Conservation (phyloP, 352 stramenopile genomes). For the Pythium aphanidermatum region DNA sequence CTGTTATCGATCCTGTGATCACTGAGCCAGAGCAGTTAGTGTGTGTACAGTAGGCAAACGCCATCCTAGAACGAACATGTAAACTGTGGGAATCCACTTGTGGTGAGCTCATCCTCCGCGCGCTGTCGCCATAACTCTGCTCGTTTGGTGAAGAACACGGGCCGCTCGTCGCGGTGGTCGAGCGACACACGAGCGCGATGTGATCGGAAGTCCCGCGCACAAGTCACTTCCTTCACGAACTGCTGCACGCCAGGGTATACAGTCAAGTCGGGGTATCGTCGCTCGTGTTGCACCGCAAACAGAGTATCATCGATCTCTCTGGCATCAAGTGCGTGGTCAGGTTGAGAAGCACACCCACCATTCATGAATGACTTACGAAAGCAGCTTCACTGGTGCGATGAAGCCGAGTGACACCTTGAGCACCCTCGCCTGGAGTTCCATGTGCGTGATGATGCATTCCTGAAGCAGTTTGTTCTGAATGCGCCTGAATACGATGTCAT, state of each 20-base stretch:
- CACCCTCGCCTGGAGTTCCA: slow-evolving; percentile 42
- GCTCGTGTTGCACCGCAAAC: slow-evolving; percentile 56
- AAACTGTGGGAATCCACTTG: slow-evolving; percentile 12
- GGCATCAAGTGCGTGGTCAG: neutral
- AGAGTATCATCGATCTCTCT: slow-evolving; percentile 80
- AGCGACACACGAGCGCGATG: slow-evolving; percentile 22
- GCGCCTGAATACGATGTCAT: slow-evolving; percentile 54
- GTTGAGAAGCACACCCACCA: too few relatives aligned
- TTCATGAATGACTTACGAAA: slow-evolving; percentile 56
- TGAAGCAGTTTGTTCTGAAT: slow-evolving; percentile 35
- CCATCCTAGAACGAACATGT: slow-evolving; percentile 6
- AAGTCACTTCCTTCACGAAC: slow-evolving; percentile 66
- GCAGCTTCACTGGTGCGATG: slow-evolving; percentile 44
- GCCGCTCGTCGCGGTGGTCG: slow-evolving; percentile 10
- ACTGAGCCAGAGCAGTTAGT: neutral
- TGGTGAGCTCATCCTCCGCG: slow-evolving; percentile 8
- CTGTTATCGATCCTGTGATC: slow-evolving; percentile 9
- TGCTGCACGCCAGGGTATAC: slow-evolving; percentile 77
- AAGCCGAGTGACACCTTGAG: slow-evolving; percentile 28
- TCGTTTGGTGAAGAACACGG: slow-evolving; percentile 13
- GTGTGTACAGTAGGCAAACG: too few relatives aligned
- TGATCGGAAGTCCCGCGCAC: slow-evolving; percentile 24
- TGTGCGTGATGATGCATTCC: slow-evolving; percentile 53
- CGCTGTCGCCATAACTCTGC: slow-evolving; percentile 10
- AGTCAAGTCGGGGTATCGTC: slow-evolving; percentile 63